Conservation (phyloP, 2,329 filamentous ascomycete species). For the Neopestalotiopsis sp. region DNA sequence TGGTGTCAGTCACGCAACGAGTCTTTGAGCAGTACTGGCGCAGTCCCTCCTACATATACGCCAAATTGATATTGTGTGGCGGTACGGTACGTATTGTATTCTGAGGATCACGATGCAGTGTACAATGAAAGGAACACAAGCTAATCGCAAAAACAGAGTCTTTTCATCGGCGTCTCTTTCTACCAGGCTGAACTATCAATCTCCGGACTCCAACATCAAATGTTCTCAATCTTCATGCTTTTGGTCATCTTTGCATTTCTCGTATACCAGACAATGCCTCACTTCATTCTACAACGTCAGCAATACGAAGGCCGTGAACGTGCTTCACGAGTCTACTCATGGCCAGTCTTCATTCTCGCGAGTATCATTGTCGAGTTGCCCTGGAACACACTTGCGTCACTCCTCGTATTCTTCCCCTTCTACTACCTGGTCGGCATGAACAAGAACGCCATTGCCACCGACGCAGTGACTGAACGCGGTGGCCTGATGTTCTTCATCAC, state of each 20-base stretch:
- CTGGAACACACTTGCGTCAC: conserved; percentile 78
- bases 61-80: conserved; percentile 73
- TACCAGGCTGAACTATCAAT: conserved; percentile 73
- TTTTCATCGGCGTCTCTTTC: conserved; percentile 87
- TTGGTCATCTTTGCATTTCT: conserved; percentile 82
- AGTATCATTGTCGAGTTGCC: conserved; percentile 86
- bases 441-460: conserved; percentile 67
- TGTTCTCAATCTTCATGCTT: conserved; percentile 87
- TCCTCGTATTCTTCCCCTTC: conserved; percentile 79
- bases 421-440: conserved; percentile 87
- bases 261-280: conserved; percentile 82
- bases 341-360: conserved; percentile 84
- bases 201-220: conserved; percentile 83
- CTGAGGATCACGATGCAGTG: not conserved
- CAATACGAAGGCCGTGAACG: conserved; percentile 87
- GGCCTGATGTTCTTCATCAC: conserved; percentile 81
- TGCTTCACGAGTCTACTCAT: conserved; percentile 82
- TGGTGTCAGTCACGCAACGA: conserved; percentile 71
- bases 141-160: conserved; percentile 39
- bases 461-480: conserved; percentile 70
- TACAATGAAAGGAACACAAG: not conserved
- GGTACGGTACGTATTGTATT: conserved; percentile 40
- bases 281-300: conserved; percentile 83
- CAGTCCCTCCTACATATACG: conserved; percentile 86
- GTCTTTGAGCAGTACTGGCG: conserved; percentile 95